Conservation (phyloP, 1,284 basidiomycete genomes). For the Hemileia vastatrix region DNA sequence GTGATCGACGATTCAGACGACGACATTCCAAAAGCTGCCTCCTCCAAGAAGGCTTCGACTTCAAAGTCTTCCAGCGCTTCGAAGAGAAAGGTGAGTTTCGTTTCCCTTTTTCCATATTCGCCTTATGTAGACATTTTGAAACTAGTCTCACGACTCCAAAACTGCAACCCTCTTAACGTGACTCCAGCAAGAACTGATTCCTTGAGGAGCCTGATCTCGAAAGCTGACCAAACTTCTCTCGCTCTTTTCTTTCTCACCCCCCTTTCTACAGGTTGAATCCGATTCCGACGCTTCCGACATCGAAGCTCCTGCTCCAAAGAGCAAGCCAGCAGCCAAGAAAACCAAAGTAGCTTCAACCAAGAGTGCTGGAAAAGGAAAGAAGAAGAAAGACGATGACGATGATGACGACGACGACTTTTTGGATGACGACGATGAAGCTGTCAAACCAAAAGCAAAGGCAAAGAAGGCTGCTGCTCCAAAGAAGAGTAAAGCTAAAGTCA, state of each 20-base stretch:
- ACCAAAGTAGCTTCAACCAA: not conserved
- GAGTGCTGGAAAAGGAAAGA: not conserved
- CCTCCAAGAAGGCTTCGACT: not conserved
- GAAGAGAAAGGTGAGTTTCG: not conserved
- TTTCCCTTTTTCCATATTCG: not conserved
- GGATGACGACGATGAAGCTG: not conserved
- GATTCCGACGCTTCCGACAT: not conserved
- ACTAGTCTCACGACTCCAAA: too few relatives aligned
- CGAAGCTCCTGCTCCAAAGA: not conserved
- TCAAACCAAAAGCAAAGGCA: not conserved
- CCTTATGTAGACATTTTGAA: too few relatives aligned
- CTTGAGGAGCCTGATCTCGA: not conserved
- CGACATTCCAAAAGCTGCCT: not conserved
- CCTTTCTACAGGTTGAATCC: not conserved
- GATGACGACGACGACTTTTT: not conserved
- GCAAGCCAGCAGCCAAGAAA: not conserved
- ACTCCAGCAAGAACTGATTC: not conserved
- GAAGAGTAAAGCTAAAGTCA: slow-evolving; percentile 1
- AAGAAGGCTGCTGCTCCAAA: not conserved
- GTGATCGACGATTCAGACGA: not conserved
- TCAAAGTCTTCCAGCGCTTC: not conserved
- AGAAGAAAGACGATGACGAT: not conserved
- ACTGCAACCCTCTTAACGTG: too few relatives aligned
- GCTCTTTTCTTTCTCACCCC: not conserved
- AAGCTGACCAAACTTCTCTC: not conserved